Conservation (phyloP, 1,284 basidiomycete species). For the Blastosporella zonata region DNA sequence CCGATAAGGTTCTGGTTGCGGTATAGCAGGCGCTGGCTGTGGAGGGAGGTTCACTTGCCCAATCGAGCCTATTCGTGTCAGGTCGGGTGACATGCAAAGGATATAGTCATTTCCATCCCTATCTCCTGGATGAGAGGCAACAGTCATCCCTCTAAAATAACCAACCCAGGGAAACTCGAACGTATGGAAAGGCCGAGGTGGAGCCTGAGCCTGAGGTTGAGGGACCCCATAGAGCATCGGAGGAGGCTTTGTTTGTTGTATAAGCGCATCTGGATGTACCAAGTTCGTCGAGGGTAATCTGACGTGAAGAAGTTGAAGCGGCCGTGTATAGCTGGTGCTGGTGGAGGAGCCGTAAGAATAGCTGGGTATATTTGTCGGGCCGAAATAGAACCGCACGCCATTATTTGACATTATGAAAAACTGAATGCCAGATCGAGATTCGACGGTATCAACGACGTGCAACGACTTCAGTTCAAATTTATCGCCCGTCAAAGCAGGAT, state of each 20-base stretch:
- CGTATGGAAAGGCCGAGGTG: constrained; percentile 54
- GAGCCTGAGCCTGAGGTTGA: constrained; percentile 40
- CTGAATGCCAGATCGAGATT: constrained; percentile 66
- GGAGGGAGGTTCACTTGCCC: constrained; percentile 51
- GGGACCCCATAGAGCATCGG: constrained; percentile 43
- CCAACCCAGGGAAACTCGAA: constrained; percentile 54
- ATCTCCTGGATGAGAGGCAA: constrained; percentile 70
- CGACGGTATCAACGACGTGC: constrained; percentile 59
- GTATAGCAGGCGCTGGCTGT: constrained; percentile 34
- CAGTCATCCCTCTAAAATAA: constrained; percentile 61
- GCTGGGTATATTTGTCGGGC: constrained; percentile 47
- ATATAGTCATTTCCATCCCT: constrained; percentile 73
- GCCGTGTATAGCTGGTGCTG: constrained; percentile 38
- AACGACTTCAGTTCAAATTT: constrained; percentile 64
- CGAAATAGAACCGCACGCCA: constrained; percentile 80
- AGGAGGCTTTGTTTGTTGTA: constrained; percentile 43
- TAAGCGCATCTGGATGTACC: constrained; percentile 71
- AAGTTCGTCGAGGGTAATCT: constrained; percentile 76
- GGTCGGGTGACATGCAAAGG: constrained; percentile 74
- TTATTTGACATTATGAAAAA: constrained; percentile 79
- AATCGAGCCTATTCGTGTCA: constrained; percentile 63
- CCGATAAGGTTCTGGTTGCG: constrained; percentile 35
- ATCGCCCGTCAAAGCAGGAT: constrained; percentile 65
- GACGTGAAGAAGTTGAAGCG: constrained; percentile 71
- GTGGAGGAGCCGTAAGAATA: constrained; percentile 38